Conservation (phyloP, 306 rosid genomes). For the Medicago lupulina region DNA sequence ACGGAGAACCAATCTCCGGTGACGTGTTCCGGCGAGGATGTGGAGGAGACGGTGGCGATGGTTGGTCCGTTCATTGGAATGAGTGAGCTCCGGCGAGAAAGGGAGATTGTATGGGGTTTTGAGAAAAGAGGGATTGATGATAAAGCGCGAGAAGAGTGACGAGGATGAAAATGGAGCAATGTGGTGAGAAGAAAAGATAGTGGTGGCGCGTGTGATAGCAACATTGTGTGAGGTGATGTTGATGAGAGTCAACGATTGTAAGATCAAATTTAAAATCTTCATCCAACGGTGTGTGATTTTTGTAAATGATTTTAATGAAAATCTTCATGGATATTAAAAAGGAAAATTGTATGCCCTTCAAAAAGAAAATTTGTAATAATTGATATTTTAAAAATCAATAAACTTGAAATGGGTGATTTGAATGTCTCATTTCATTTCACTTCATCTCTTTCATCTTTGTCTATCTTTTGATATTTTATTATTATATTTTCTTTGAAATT, state of each 20-base stretch:
- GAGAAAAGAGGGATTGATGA: slow-evolving; percentile 1
- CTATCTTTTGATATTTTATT: no score
- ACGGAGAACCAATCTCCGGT: slow-evolving; percentile 76
- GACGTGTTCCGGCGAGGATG: slow-evolving; percentile 59
- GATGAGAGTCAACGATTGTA: not conserved
- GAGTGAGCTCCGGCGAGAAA: slow-evolving; percentile 33
- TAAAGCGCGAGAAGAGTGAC: slow-evolving; percentile 29
- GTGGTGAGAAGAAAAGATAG: slow-evolving; percentile 30
- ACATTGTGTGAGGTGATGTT: slow-evolving; percentile 26
- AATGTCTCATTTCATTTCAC: no score
- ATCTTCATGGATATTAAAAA: no score
- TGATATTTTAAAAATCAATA: no score
- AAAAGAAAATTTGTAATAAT: no score
- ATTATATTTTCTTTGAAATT: no score
- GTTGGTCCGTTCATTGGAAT: slow-evolving; percentile 47
- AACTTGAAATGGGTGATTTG: no score
- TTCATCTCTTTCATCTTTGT: no score
- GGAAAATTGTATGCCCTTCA: no score
- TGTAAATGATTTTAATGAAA: not conserved
- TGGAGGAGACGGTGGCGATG: not conserved
- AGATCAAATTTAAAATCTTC: not conserved
- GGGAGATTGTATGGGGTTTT: slow-evolving; percentile 28
- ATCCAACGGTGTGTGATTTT: slow-evolving; percentile 14
- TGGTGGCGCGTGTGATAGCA: slow-evolving; percentile 48
- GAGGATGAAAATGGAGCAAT: slow-evolving; percentile 16